phyloP scores from a whole-genome alignment of 2,329 filamentous ascomycete species.

The Polychaeton citri region DNA sequence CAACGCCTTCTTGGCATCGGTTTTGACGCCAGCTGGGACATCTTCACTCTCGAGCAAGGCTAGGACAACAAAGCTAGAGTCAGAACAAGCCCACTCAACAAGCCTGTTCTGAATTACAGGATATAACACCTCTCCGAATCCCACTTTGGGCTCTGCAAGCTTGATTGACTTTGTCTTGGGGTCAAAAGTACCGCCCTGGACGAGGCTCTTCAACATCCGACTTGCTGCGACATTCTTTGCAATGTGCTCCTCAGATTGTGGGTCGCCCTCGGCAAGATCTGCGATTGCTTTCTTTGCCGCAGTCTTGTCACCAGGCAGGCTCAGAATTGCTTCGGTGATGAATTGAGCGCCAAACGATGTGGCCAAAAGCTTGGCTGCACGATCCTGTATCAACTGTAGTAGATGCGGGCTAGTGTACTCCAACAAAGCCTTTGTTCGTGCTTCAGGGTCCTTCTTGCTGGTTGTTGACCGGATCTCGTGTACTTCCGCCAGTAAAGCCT shows the following conservation, averaged over 20 bases:
- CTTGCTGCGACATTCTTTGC: slow-evolving; percentile 52
- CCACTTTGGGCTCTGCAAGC: slow-evolving; percentile 59
- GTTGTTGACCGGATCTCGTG: slow-evolving; percentile 68
- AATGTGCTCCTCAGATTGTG: slow-evolving; percentile 41
- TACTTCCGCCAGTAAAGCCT: slow-evolving; percentile 57
- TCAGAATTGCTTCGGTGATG: slow-evolving; percentile 68
- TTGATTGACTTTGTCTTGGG: slow-evolving; percentile 54
- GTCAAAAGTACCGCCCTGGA: slow-evolving; percentile 81
- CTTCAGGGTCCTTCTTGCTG: slow-evolving; percentile 79
- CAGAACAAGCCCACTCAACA: slow-evolving; percentile 71
- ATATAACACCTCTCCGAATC: slow-evolving; percentile 74
- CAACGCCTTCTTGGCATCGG: slow-evolving; percentile 54
- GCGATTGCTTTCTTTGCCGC: slow-evolving; percentile 55
- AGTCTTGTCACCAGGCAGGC: slow-evolving; percentile 49
- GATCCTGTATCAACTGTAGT: slow-evolving; percentile 57
- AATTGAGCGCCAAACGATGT: slow-evolving; percentile 80
- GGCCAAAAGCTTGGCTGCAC: slow-evolving; percentile 54
- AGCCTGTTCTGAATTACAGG: slow-evolving; percentile 62
- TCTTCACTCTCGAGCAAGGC: slow-evolving; percentile 59
- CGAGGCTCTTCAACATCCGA: slow-evolving; percentile 80
- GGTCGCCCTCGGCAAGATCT: slow-evolving; percentile 25
- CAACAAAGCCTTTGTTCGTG: slow-evolving; percentile 63
- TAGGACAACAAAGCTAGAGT: slow-evolving; percentile 76
- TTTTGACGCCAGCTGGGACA: slow-evolving; percentile 49
- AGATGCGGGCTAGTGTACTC: slow-evolving; percentile 61